Conservation (phyloP, 2,329 filamentous ascomycete genomes). For the Colletotrichum theobromicola region DNA sequence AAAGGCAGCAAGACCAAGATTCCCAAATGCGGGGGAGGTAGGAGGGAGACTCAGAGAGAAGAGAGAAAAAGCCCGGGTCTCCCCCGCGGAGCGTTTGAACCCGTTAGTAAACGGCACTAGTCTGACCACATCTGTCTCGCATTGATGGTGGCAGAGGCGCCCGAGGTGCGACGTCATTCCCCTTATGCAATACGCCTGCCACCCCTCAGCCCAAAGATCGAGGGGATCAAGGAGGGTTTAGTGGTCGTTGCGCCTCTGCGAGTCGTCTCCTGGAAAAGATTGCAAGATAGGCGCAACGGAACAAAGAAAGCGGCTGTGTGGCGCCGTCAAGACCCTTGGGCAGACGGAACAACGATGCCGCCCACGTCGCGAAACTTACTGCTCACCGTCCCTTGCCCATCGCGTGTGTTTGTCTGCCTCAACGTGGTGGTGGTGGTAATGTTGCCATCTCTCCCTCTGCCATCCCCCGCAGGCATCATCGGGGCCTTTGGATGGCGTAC, state of each 20-base stretch:
- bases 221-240: background rate
- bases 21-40: background rate
- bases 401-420: background rate
- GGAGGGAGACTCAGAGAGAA: background rate
- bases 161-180: conserved; percentile 19
- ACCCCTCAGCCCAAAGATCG: background rate
- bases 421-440: background rate
- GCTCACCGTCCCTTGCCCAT: background rate
- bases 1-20: background rate
- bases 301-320: background rate
- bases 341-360: conserved; percentile 4
- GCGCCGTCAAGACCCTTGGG: background rate
- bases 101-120: background rate
- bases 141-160: conserved; percentile 14
- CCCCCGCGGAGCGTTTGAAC: background rate
- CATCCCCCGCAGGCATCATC: background rate
- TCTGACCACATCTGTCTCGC: conserved; percentile 19
- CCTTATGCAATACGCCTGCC: background rate
- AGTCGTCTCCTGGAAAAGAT: background rate
- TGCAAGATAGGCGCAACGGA: background rate
- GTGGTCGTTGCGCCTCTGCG: background rate
- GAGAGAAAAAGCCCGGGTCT: background rate
- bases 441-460: background rate
- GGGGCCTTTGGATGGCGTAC: background rate
- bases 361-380: background rate